Base-by-base conservation (phyloP, 176 grass and related monocot genomes). In the Typha latifolia region DNA sequence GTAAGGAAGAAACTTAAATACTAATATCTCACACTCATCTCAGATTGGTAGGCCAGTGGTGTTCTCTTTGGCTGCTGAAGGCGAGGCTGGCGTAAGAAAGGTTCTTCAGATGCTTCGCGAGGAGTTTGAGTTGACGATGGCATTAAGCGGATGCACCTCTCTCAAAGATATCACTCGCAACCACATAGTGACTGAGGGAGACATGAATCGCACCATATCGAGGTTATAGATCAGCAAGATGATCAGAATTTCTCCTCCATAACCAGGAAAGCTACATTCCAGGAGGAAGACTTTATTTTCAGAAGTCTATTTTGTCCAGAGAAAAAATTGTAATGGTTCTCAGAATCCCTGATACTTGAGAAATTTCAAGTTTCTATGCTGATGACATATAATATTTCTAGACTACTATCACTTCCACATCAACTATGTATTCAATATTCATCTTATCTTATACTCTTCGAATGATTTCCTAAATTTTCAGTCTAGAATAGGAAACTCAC, bases 51-150 rank as follows among this genome's bases (percentile, higher is more conserved):
- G 89, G 74, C 94, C 94, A 3, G 89, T 90, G 75, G 76, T 99
- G 78, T 93, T 87, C 69, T 74, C 94, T 24, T 77, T 99, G 78
- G 89, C 94, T 59, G 86, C 81, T 61, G 94, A 81, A 10, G 94
- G 89, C 21, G 86, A 93, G 81, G 73, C 73, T 48, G 94, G 94
- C 1, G 79, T 99, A 27, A 64, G 76, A 31, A 93, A 93, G 34
- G 86, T 99, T 51, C 84, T 99, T 51, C 70, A 72, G 69, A 93
- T 99, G 94, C 68, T 99, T 48, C 89, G 89, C 7, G 89, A 99
- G 0, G 94, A 99, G 69, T 93, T 99, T 63, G 94, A 99, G 80
- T 69, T 99, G 47, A 87, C 85, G 51, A 99, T 99, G 89, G 79
- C 81, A n/a, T 79, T 93, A 21, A 90, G 94, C 29, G 94, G 94